These are phyloP conservation scores for Pharnaceum exiguum DNA, from an alignment of 148 eudicot species.

Conservation along the genomic window DNA sequence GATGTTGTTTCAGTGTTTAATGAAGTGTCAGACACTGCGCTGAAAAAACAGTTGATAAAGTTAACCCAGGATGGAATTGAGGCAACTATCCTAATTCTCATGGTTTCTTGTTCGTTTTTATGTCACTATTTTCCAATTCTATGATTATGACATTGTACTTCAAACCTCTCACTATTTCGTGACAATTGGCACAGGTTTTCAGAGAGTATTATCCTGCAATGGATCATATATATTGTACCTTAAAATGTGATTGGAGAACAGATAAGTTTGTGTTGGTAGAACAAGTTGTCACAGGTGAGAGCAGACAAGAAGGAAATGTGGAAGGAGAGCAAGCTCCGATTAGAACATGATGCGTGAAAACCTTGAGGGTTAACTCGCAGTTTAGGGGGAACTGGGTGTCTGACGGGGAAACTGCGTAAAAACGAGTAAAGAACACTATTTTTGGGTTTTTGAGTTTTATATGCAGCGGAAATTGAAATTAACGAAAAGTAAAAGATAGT, in stretches of 20 bases:
- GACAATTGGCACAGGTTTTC: slow-evolving; percentile 52
- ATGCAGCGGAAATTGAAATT: too few relatives aligned
- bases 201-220: slow-evolving; percentile 80
- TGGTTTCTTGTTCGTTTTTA: background rate
- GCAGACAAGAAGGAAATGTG: slow-evolving; percentile 22
- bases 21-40: slow-evolving; percentile 60
- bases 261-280: slow-evolving; percentile 74
- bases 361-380: too few relatives aligned
- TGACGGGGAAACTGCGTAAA: too few relatives aligned
- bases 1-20: slow-evolving; percentile 71
- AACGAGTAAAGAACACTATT: too few relatives aligned
- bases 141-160: background rate
- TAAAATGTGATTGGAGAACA: slow-evolving; percentile 66
- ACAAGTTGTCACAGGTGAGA: slow-evolving; percentile 23
- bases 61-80: slow-evolving; percentile 77
- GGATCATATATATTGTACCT: slow-evolving; percentile 36
- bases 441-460: too few relatives aligned
- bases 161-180: background rate
- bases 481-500: too few relatives aligned
- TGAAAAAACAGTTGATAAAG: slow-evolving; percentile 70
- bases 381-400: too few relatives aligned
- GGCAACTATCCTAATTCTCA: slow-evolving; percentile 30
- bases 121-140: background rate
- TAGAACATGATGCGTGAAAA: too few relatives aligned
- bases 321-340: slow-evolving; percentile 26